Conservation (phyloP, 331 rosid genomes). For the Pyracantha coccinea region DNA sequence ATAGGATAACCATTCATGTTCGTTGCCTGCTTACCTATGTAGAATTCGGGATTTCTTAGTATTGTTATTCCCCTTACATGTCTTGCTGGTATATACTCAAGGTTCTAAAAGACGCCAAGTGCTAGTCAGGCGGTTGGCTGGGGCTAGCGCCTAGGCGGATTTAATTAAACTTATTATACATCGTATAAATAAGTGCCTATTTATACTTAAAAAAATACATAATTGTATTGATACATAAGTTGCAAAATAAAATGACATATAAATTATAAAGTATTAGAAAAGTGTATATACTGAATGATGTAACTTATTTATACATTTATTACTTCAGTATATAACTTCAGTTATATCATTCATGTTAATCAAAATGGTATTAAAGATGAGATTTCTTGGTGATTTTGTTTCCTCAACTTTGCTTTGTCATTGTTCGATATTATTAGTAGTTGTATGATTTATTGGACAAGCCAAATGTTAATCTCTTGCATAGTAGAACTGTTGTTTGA, state of each 20-base stretch:
- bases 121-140: too few relatives aligned
- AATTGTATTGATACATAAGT: too few relatives aligned
- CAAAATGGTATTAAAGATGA: neutral
- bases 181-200: too few relatives aligned
- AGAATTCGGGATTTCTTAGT: slow-evolving; percentile 2
- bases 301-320: too few relatives aligned
- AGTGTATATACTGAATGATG: too few relatives aligned
- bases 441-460: neutral
- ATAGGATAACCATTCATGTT: neutral
- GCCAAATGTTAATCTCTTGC: neutral
- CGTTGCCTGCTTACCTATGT: neutral
- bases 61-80: neutral
- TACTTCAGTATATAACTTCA: too few relatives aligned
- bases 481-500: neutral
- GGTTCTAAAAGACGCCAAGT: too few relatives aligned
- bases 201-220: too few relatives aligned
- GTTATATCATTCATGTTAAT: neutral
- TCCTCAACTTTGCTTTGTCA: neutral
- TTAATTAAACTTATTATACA: too few relatives aligned
- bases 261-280: too few relatives aligned
- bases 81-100: slow-evolving; percentile 6
- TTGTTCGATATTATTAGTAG: neutral
- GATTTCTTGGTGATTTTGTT: neutral
- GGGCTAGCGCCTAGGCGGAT: too few relatives aligned
- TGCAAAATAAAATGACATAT: too few relatives aligned